phyloP scores from a whole-genome alignment of 2,329 filamentous ascomycete species.

The Dendryphion nanum region DNA sequence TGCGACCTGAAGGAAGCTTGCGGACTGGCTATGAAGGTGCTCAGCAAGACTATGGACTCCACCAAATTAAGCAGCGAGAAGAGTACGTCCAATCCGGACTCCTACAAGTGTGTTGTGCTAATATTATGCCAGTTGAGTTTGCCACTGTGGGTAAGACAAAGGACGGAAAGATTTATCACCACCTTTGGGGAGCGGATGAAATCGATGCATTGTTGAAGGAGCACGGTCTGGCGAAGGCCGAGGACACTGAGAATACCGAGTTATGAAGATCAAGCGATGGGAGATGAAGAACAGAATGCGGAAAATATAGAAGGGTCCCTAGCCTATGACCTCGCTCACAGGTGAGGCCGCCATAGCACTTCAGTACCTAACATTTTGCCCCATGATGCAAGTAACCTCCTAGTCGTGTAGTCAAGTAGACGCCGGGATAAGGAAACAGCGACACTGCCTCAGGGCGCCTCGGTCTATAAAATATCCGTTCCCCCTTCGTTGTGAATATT shows the following conservation, averaged over 20 bases:
- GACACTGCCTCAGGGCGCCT: too few species aligned
- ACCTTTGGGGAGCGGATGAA: conserved; percentile 95
- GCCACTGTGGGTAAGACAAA: conserved; percentile 95
- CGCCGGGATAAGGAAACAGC: too few species aligned
- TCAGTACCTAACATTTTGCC: conserved; percentile 16
- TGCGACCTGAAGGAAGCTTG: conserved; percentile 95
- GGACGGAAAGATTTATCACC: conserved; percentile 95
- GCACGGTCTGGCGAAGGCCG: conserved; percentile 80
- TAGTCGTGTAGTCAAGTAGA: too few species aligned
- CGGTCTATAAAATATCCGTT: too few species aligned
- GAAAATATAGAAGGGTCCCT: conserved; percentile 12
- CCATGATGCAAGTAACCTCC: too few species aligned
- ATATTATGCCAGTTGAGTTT: conserved; percentile 76
- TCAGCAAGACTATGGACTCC: conserved; percentile 99
- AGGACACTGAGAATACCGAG: conserved; percentile 38
- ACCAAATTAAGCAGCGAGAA: conserved; percentile 99
- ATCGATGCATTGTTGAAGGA: conserved; percentile 92
- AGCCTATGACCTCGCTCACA: conserved; percentile 27
- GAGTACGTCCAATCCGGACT: conserved; percentile 63
- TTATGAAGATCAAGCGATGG: conserved; percentile 18
- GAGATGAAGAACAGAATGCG: not conserved
- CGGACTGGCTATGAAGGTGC: conserved; percentile 94
- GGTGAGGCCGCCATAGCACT: conserved; percentile 26
- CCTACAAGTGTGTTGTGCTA: conserved; percentile 1
- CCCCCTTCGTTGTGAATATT: too few species aligned